Evolutionary conservation across 2,329 filamentous ascomycete species (phyloP).

Genomic region (Nannizzia gypsea): DNA sequence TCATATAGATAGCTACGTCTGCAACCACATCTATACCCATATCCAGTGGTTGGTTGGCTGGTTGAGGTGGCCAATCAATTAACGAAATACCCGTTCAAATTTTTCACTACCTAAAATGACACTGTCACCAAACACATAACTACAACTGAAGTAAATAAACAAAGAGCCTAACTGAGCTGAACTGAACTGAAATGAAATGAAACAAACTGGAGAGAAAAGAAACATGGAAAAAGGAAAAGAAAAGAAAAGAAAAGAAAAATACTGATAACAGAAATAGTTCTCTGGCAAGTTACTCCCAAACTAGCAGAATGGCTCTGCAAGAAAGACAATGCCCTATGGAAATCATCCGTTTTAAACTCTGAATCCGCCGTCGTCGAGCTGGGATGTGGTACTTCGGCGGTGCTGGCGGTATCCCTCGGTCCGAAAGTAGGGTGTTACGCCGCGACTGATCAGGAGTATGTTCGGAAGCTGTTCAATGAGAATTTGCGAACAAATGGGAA

Average conservation of each 20-base stretch:
- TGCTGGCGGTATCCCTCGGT: conserved; percentile 60
- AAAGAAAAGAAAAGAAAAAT: not conserved
- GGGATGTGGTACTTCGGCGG: conserved; percentile 73
- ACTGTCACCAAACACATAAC: too few relatives aligned
- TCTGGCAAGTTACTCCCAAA: conserved; percentile 82
- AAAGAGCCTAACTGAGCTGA: too few relatives aligned
- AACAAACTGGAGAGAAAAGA: too few relatives aligned
- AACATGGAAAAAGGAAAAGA: too few relatives aligned
- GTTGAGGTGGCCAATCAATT: not conserved
- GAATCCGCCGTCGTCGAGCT: conserved; percentile 62
- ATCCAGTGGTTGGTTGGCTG: too few relatives aligned
- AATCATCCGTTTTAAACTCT: conserved; percentile 40
- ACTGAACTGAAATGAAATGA: too few relatives aligned
- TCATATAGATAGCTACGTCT: not conserved
- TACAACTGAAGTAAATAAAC: too few relatives aligned
- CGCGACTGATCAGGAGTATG: conserved; percentile 81
- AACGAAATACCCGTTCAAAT: not conserved
- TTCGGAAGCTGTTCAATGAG: conserved; percentile 59
- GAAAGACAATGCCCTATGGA: conserved; percentile 51
- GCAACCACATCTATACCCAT: too few relatives aligned
- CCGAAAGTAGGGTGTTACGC: conserved; percentile 54
- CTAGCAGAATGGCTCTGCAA: conserved; percentile 70
- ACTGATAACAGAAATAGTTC: conserved; percentile 40
- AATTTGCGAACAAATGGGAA: conserved; percentile 50
- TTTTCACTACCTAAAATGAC: too few relatives aligned